Conservation (phyloP, 768 basidiomycete genomes). For the Tylopilus intermedius region DNA sequence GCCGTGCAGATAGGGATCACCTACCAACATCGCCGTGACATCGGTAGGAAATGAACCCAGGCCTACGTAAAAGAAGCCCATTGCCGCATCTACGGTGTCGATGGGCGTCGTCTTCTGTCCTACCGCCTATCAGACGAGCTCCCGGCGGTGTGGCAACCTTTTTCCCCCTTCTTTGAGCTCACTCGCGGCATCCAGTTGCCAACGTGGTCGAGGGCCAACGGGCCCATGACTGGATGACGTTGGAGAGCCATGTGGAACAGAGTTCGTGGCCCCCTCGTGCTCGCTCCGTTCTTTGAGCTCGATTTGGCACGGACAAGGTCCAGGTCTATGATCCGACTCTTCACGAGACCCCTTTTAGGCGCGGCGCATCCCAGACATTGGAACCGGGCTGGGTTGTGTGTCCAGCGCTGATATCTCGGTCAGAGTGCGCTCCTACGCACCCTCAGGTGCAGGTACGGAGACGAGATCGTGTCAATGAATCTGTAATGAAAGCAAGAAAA, state of each 20-base stretch:
- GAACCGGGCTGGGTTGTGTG: background rate
- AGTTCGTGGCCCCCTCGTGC: constrained; percentile 1
- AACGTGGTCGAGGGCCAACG: background rate
- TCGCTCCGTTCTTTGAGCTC: background rate
- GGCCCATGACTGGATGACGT: background rate
- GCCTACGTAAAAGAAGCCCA: constrained; percentile 19
- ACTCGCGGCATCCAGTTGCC: background rate
- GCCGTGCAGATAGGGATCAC: constrained; percentile 5
- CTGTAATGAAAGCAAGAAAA: background rate
- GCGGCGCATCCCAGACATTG: background rate
- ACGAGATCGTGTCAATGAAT: background rate
- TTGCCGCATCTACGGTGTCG: background rate
- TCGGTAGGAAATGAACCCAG: background rate
- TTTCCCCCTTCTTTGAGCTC: background rate
- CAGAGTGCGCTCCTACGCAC: constrained; percentile 11
- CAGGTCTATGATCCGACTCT: constrained; percentile 10
- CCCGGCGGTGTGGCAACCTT: background rate
- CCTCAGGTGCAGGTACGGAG: background rate
- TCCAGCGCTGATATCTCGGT: background rate
- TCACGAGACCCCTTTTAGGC: constrained; percentile 2
- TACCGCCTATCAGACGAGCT: constrained; percentile 1
- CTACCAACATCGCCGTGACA: background rate
- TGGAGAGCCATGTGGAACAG: background rate
- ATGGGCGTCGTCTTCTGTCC: background rate
- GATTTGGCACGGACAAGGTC: constrained; percentile 1